A percentile compares a stretch with the other conserved stretches of the same genome.
Evolutionary conservation across 192 early-diverging fungal species (phyloP).

Genomic region (Entomortierella beljakovae): DNA sequence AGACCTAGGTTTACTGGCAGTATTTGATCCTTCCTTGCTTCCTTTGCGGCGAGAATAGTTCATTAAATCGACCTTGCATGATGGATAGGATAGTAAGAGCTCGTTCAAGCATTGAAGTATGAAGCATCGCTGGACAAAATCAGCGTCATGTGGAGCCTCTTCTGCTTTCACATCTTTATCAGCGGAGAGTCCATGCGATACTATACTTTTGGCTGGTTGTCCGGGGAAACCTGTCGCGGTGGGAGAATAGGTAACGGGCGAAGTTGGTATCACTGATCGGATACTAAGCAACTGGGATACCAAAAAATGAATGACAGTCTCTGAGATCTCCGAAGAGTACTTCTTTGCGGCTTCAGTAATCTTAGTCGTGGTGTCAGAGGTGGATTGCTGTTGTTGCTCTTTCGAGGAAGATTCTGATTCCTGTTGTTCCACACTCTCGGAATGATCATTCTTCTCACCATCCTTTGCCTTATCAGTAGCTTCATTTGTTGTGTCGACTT

Average conservation of each 20-base stretch:
- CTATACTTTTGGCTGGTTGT: neutral
- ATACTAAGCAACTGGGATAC: conserved; percentile 63
- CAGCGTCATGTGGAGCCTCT: conserved; percentile 6
- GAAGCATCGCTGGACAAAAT: conserved; percentile 68
- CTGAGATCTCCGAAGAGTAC: conserved; percentile 61
- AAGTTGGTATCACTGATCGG: conserved; percentile 3
- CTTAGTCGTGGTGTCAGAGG: conserved; percentile 17
- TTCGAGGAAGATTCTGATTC: neutral
- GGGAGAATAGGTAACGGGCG: neutral
- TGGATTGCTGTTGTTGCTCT: neutral
- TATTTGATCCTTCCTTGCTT: conserved; percentile 55
- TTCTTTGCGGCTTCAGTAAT: conserved; percentile 51
- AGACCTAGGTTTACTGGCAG: conserved; percentile 52
- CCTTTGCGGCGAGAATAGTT: conserved; percentile 63
- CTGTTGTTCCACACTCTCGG: neutral
- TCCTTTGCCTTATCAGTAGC: conserved; percentile 38
- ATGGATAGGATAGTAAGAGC: conserved; percentile 86
- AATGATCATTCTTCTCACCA: conserved; percentile 17
- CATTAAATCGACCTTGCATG: conserved; percentile 80
- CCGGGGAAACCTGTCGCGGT: neutral
- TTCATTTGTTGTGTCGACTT: conserved; percentile 25
- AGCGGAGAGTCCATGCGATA: neutral
- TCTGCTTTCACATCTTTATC: conserved; percentile 7
- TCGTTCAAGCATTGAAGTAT: conserved; percentile 90
- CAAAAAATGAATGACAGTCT: conserved; percentile 65